A percentile compares a stretch with the other conserved stretches of the same genome.
Conservation (phyloP, 2,329 filamentous ascomycete species). For the Coniella lustricola region DNA sequence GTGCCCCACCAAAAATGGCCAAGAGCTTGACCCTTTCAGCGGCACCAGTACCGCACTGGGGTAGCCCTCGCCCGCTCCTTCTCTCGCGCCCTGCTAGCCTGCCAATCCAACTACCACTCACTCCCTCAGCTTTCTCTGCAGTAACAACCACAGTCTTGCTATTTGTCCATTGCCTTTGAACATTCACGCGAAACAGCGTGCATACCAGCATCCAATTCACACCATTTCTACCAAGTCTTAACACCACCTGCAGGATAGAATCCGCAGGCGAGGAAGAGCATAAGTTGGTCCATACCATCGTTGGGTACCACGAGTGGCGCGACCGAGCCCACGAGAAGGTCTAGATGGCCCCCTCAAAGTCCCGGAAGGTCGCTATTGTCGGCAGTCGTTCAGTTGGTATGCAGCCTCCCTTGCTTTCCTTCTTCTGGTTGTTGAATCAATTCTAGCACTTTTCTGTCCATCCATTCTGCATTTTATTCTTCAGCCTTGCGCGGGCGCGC, state of each 20-base stretch:
- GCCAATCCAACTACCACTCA: neutral
- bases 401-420: slow-evolving; percentile 19
- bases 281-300: neutral
- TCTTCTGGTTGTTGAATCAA: too few species aligned
- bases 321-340: neutral
- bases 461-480: neutral
- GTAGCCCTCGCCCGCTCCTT: neutral
- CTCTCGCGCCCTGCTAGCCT: neutral
- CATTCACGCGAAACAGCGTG: neutral
- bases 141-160: neutral
- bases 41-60: neutral
- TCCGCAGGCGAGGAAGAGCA: slow-evolving; percentile 1
- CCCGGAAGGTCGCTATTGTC: slow-evolving; percentile 92
- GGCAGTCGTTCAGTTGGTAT: slow-evolving; percentile 78
- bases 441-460: neutral
- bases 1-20: slow-evolving; percentile 1
- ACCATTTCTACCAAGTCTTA: neutral
- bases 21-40: neutral
- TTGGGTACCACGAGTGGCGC: slow-evolving; percentile 3
- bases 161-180: neutral
- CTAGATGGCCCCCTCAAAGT: slow-evolving; percentile 58
- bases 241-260: neutral
- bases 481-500: neutral
- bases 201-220: neutral
- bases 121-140: neutral